Evolutionary conservation across 257 asterid species (phyloP).

Genomic region (Solanum stenotomum): DNA sequence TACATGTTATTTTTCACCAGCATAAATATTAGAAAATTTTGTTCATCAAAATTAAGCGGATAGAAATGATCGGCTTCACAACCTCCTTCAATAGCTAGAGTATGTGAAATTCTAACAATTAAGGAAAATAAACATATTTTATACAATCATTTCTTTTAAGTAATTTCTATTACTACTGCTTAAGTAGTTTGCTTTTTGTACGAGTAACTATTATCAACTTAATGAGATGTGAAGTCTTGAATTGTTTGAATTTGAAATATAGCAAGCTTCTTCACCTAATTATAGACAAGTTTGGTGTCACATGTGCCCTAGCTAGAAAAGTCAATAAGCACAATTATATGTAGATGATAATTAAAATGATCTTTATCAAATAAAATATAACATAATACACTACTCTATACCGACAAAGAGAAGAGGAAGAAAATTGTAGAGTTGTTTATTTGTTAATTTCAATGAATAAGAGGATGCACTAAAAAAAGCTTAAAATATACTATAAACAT

Average conservation of each 20-base stretch:
- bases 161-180: background rate
- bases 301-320: background rate
- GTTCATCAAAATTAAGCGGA: background rate
- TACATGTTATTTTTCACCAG: background rate
- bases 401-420: too few species aligned
- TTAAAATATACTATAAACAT: background rate
- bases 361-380: too few species aligned
- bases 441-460: too few species aligned
- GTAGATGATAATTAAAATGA: background rate
- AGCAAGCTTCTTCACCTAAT: background rate
- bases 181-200: background rate
- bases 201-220: background rate
- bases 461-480: too few species aligned
- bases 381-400: too few species aligned
- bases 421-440: too few species aligned
- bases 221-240: background rate
- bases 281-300: background rate
- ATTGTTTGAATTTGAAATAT: background rate
- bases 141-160: background rate
- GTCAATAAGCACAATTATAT: background rate
- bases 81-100: background rate
- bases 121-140: background rate
- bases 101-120: background rate
- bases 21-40: fast-evolving
- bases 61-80: background rate